Conservation (phyloP, 2,329 filamentous ascomycete genomes). For the Epicoccum sorghinum region DNA sequence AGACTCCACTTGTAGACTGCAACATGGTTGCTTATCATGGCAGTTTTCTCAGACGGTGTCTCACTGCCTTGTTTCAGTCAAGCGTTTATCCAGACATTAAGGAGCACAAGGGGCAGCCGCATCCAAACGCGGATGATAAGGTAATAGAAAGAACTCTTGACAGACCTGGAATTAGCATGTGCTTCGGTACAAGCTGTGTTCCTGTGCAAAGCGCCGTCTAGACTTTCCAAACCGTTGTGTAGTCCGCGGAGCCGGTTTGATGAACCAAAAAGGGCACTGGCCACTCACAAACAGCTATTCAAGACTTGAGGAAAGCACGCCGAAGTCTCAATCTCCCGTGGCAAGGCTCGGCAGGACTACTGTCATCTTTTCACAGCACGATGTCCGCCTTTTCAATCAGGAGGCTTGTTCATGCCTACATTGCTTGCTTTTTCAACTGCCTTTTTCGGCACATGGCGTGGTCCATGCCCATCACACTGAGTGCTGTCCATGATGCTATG, state of each 20-base stretch:
- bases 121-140: too few relatives aligned
- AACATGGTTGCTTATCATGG: too few relatives aligned
- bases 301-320: not conserved
- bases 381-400: conserved; percentile 3
- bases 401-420: conserved; percentile 2
- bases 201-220: too few relatives aligned
- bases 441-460: conserved; percentile 1
- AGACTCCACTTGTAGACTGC: too few relatives aligned
- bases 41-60: too few relatives aligned
- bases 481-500: not conserved
- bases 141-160: too few relatives aligned
- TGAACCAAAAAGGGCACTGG: not conserved
- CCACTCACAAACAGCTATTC: conserved; percentile 11
- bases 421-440: not conserved
- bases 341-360: conserved; percentile 6
- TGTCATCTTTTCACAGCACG: not conserved
- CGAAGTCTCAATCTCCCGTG: conserved; percentile 7
- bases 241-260: not conserved
- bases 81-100: too few relatives aligned
- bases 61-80: too few relatives aligned
- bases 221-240: not conserved
- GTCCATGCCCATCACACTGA: not conserved
- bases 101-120: too few relatives aligned
- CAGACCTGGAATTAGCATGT: too few relatives aligned
- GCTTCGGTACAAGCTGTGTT: not conserved